A percentile compares a stretch with the other conserved stretches of the same genome.
Evolutionary conservation across 2,329 filamentous ascomycete genomes (phyloP).

Genomic region (Colletotrichum kahawae): DNA sequence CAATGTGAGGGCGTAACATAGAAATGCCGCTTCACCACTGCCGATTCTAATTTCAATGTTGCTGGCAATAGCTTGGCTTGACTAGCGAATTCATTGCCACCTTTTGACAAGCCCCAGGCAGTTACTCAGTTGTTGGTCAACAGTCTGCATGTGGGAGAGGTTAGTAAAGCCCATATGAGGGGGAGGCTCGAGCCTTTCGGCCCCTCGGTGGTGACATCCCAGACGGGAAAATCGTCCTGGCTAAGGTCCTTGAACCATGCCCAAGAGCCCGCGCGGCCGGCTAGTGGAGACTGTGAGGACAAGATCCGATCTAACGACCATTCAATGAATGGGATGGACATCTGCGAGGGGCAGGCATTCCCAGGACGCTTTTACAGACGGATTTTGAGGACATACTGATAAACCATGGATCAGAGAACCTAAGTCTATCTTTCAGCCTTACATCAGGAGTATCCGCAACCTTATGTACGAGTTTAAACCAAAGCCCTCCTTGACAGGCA

Average conservation of each 20-base stretch:
- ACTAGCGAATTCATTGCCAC: neutral
- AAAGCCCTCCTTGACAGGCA: neutral
- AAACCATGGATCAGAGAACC: neutral
- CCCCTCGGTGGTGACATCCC: conserved; percentile 2
- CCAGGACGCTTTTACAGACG: neutral
- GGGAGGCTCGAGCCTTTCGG: neutral
- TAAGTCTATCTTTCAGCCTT: neutral
- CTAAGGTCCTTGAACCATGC: neutral
- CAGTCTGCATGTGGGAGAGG: neutral
- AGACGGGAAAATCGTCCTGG: neutral
- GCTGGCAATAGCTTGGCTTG: neutral
- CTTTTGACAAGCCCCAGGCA: neutral
- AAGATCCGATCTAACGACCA: neutral
- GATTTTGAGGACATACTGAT: neutral
- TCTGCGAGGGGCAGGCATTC: neutral
- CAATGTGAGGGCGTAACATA: neutral
- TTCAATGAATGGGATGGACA: neutral
- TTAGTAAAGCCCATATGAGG: neutral
- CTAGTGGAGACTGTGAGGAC: neutral
- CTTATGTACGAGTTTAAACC: neutral
- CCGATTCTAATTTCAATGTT: neutral
- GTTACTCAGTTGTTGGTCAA: neutral
- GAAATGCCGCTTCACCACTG: neutral
- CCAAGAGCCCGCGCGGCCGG: neutral
- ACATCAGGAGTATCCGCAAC: neutral